Evolutionary conservation across 768 basidiomycete species (phyloP).

Genomic region (Ephemerocybe angulata): DNA sequence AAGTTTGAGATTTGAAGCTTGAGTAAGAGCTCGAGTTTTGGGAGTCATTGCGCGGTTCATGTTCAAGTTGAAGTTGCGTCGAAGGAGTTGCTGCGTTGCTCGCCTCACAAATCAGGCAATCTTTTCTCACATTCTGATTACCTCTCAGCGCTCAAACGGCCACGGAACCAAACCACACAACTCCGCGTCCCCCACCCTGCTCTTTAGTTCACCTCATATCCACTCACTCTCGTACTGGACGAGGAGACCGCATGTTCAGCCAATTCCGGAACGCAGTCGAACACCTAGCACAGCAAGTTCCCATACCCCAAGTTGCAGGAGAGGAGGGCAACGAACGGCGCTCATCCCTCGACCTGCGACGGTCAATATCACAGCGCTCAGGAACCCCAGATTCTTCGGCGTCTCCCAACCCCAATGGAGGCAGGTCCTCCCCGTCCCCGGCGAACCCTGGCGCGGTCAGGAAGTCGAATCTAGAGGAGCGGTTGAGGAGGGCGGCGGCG

Average conservation of each 20-base stretch:
- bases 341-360: slow-evolving; percentile 43
- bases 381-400: slow-evolving; percentile 32
- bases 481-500: slow-evolving; percentile 64
- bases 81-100: no score
- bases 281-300: slow-evolving; percentile 48
- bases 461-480: slow-evolving; percentile 70
- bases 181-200: no score
- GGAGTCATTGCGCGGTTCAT: no score
- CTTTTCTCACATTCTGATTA: no score
- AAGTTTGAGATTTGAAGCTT: no score
- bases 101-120: no score
- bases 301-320: neutral
- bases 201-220: slow-evolving; percentile 14
- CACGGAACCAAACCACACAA: no score
- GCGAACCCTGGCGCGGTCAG: slow-evolving; percentile 18
- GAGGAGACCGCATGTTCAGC: slow-evolving; percentile 55
- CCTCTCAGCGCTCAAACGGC: no score
- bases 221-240: neutral
- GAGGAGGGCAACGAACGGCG: slow-evolving; percentile 23
- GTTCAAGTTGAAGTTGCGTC: no score
- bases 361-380: slow-evolving; percentile 56
- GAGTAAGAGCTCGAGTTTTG: no score
- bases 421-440: slow-evolving; percentile 11
- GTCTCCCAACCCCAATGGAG: slow-evolving; percentile 11
- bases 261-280: slow-evolving; percentile 74